Percentiles rank a stretch among this genome's conserved stretches.
phyloP scores from a whole-genome alignment of 768 basidiomycete species.

The Sistotremastrum niveocremeum region DNA sequence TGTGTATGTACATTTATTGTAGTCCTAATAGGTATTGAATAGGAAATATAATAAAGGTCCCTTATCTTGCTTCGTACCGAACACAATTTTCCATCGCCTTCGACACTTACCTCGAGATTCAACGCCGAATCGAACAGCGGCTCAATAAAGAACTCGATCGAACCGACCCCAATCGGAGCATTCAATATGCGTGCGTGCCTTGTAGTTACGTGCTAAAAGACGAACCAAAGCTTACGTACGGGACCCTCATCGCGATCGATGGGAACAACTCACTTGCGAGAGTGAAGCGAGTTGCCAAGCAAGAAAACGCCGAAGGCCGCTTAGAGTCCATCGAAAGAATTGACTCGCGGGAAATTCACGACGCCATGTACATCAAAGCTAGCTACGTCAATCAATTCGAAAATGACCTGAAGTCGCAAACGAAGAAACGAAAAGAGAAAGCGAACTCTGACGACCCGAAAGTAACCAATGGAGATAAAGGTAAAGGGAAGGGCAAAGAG shows the following conservation, averaged over 20 bases:
- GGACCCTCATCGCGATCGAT: slow-evolving; percentile 11
- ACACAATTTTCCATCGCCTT: slow-evolving; percentile 15
- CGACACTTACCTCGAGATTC: slow-evolving; percentile 16
- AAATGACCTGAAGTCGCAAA: too few relatives aligned
- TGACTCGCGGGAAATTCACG: too few relatives aligned
- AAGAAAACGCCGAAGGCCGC: too few relatives aligned
- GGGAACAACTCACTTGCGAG: slow-evolving; percentile 10
- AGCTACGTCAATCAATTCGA: too few relatives aligned
- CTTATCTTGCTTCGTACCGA: slow-evolving; percentile 3
- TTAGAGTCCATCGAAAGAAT: too few relatives aligned
- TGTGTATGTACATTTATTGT: not conserved
- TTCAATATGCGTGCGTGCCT: slow-evolving; percentile 14
- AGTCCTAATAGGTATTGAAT: slow-evolving; percentile 4
- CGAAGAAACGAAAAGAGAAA: too few relatives aligned
- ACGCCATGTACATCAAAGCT: too few relatives aligned
- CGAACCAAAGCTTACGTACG: slow-evolving; percentile 5
- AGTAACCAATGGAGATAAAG: too few relatives aligned
- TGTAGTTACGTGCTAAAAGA: slow-evolving; percentile 15
- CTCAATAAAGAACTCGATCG: slow-evolving; percentile 8
- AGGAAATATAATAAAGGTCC: slow-evolving; percentile 3
- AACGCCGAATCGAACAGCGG: slow-evolving; percentile 3
- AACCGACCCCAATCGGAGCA: slow-evolving; percentile 11
- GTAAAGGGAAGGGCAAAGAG: too few relatives aligned
- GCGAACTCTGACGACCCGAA: too few relatives aligned
- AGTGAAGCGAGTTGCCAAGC: too few relatives aligned